Conservation (phyloP, 768 basidiomycete species). For the Xerocomellus chrysenteron region DNA sequence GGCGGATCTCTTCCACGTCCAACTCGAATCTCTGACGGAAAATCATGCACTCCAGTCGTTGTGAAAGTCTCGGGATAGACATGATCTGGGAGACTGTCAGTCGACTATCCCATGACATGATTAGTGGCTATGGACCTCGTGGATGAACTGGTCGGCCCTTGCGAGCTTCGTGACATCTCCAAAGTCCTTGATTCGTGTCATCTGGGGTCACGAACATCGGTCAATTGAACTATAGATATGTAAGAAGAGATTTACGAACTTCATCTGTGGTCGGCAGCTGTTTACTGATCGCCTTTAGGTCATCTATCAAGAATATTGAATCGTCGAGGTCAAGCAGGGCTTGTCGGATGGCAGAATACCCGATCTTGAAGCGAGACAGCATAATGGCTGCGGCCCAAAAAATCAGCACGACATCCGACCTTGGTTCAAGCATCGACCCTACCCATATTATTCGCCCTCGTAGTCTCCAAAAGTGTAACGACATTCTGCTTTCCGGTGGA, state of each 20-base stretch:
- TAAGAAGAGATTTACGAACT: slow-evolving; percentile 35
- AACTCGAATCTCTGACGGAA: slow-evolving; percentile 81
- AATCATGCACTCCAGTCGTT: slow-evolving; percentile 79
- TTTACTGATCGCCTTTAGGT: slow-evolving; percentile 70
- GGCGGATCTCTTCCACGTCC: slow-evolving; percentile 79
- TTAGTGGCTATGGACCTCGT: slow-evolving; percentile 49
- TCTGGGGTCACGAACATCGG: slow-evolving; percentile 35
- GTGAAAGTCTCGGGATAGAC: slow-evolving; percentile 68
- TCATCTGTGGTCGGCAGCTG: slow-evolving; percentile 84
- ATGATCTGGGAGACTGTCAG: slow-evolving; percentile 56
- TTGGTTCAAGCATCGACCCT: slow-evolving; percentile 16
- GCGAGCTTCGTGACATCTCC: slow-evolving; percentile 72
- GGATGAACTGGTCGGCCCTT: slow-evolving; percentile 82
- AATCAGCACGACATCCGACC: slow-evolving; percentile 1
- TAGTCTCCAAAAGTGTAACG: slow-evolving; percentile 74
- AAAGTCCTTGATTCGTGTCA: slow-evolving; percentile 64
- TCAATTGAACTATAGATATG: background rate
- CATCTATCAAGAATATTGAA: slow-evolving; percentile 62
- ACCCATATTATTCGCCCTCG: slow-evolving; percentile 84
- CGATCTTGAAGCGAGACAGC: slow-evolving; percentile 72
- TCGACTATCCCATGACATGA: background rate
- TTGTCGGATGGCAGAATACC: slow-evolving; percentile 61
- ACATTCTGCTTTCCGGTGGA: slow-evolving; percentile 56
- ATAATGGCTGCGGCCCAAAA: slow-evolving; percentile 62
- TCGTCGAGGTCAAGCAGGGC: slow-evolving; percentile 77